Conservation (phyloP, 495 filamentous ascomycete genomes). For the Hyphodiscus hymeniophilus region DNA sequence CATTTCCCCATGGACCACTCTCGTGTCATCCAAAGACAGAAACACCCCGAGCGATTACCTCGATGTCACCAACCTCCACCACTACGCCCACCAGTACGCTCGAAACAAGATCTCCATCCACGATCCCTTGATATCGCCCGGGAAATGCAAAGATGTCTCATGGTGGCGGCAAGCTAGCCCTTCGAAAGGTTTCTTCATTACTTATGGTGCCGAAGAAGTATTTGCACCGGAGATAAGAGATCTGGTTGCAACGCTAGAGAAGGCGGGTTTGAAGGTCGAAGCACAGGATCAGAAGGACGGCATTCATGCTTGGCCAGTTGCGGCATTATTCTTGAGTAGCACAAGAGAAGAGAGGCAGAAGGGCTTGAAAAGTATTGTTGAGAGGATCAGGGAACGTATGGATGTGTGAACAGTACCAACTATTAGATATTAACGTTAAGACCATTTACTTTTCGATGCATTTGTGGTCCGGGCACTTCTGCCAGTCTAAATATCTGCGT, state of each 20-base stretch:
- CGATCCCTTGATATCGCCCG: slow-evolving; percentile 58
- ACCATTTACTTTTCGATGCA: too few species aligned
- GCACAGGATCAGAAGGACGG: slow-evolving; percentile 45
- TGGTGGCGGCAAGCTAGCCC: slow-evolving; percentile 58
- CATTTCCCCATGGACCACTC: slow-evolving; percentile 54
- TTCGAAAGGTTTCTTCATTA: slow-evolving; percentile 47
- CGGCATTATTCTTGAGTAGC: slow-evolving; percentile 55
- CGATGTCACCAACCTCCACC: slow-evolving; percentile 41
- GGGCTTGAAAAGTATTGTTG: slow-evolving; percentile 1
- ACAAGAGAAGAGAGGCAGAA: slow-evolving; percentile 15
- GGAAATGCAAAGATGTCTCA: slow-evolving; percentile 49
- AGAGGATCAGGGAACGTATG: slow-evolving; percentile 3
- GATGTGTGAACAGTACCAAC: too few species aligned
- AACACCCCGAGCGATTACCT: slow-evolving; percentile 58
- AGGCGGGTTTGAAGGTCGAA: slow-evolving; percentile 36
- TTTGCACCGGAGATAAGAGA: slow-evolving; percentile 54
- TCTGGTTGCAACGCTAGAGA: slow-evolving; percentile 39
- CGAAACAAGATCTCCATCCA: slow-evolving; percentile 34
- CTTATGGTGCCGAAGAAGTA: slow-evolving; percentile 65
- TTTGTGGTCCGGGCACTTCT: too few species aligned
- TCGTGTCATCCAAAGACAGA: slow-evolving; percentile 44
- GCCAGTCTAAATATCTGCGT: too few species aligned
- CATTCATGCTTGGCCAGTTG: slow-evolving; percentile 76
- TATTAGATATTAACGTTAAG: too few species aligned
- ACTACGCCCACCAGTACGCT: slow-evolving; percentile 58